Evolutionary conservation across 78 protist genomes (phyloP).

Genomic region (Emiliania huxleyi): DNA sequence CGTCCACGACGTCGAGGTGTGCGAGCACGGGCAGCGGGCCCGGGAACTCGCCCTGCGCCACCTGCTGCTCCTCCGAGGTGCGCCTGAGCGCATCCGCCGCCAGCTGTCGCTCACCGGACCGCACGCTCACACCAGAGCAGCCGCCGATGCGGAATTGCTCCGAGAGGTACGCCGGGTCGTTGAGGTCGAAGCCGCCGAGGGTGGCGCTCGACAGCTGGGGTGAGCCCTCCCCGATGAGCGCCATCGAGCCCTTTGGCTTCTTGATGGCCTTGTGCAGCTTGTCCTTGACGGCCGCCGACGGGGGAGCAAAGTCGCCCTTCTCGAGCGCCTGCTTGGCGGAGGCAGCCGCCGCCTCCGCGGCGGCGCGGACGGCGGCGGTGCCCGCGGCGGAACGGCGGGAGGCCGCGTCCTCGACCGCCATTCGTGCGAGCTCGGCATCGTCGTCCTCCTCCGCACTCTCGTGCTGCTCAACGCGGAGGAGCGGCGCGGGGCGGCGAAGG

Average conservation of each 20-base stretch:
- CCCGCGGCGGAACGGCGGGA: background rate
- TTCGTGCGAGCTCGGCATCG: background rate
- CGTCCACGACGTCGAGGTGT: background rate
- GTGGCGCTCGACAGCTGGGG: background rate
- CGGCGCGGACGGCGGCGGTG: background rate
- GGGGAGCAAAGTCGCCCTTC: background rate
- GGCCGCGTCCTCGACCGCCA: background rate
- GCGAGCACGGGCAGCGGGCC: background rate
- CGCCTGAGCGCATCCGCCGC: background rate
- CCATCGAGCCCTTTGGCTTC: conserved; percentile 13
- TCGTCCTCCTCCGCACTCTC: background rate
- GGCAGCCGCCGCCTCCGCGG: background rate
- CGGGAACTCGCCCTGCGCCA: background rate
- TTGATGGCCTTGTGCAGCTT: background rate
- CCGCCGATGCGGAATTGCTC: background rate
- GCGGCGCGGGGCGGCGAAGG: background rate
- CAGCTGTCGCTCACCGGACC: background rate
- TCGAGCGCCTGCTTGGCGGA: background rate
- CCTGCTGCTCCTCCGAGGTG: background rate
- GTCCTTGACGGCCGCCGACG: background rate
- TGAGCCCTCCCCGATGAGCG: conserved; percentile 12
- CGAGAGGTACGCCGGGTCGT: conserved; percentile 6
- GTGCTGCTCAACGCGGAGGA: background rate
- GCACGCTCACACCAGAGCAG: background rate
- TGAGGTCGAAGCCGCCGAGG: conserved; percentile 7